Base-by-base conservation (phyloP, 140 eudicot species). In the Erigeron philadelphicus region DNA sequence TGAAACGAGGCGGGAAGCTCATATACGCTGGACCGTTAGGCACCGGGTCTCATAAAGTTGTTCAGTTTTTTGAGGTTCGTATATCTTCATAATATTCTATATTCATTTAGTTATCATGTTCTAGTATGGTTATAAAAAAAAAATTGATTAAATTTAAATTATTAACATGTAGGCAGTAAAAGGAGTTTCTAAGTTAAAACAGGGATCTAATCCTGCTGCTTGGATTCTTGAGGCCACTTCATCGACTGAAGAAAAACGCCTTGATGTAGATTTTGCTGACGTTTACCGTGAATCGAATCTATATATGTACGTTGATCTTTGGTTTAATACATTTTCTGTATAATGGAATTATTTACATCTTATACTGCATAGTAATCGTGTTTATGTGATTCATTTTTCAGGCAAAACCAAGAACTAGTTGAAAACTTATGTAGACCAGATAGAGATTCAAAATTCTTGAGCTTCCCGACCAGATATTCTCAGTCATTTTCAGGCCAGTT, bases 1-100 rank as follows among this genome's bases (percentile, higher is more conserved):
- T 90, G 95, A 90, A 90, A 78, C 85, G 83, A 44, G 97, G 97
- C 11, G 97, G 97, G 60, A 76, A 79, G 83, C 91, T 90, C 67
- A 90, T 87, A 21, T 90, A 87, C 64, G 97, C 97, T 61, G 97
- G 97, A 64, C 95, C 93, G 31, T 77, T 90, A 67, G 97, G 95
- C 13, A 75, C 71, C n/a, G 85, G 88, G 52, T 90, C 95, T 56
- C 78, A 68, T 61, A 77, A 90, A 72, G 83, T 90, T 64, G 72
- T 87, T 72, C 79, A 75, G 61, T 87, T 76, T 78, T 87, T 90
- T 78, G 85, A 90, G 95, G 97, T 90, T 64, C 55, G 77, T 50
- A 13, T 35, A 54, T 79, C 64, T 35, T 54, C 41, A 16, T 64
- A 57, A 21, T 38, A 70, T 57, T 72, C 5, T 45, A 64, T 11